phyloP scores from a whole-genome alignment of 352 stramenopile species.

The Hyphochytrium catenoides region DNA sequence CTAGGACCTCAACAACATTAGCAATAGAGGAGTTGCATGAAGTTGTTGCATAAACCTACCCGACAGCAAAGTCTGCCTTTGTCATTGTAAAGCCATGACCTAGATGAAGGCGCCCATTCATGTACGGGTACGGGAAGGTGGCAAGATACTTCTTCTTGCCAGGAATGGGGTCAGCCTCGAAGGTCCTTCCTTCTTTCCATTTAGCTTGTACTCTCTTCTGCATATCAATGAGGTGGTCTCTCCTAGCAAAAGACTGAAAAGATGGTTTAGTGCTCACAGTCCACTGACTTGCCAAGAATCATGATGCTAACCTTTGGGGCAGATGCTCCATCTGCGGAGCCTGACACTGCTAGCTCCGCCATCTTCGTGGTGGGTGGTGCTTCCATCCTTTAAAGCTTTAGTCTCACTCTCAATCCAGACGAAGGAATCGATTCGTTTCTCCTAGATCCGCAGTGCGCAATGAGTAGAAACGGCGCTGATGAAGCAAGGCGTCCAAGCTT shows the following conservation, averaged over 20 bases:
- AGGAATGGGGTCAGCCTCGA: constrained; percentile 56
- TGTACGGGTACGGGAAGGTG: constrained; percentile 99
- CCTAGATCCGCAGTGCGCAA: too few species aligned
- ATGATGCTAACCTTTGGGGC: too few species aligned
- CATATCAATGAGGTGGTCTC: constrained; percentile 69
- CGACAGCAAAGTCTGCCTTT: constrained; percentile 84
- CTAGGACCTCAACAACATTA: constrained; percentile 26
- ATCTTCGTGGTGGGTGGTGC: too few species aligned
- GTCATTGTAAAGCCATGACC: constrained; percentile 92
- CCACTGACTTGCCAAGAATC: too few species aligned
- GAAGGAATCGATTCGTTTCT: too few species aligned
- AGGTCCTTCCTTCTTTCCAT: constrained; percentile 62
- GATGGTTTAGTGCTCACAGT: too few species aligned
- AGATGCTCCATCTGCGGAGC: too few species aligned
- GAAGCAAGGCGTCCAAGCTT: too few species aligned
- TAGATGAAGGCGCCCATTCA: constrained; percentile 98
- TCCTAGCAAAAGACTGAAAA: constrained; percentile 55
- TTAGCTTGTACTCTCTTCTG: constrained; percentile 69
- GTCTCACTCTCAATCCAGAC: too few species aligned
- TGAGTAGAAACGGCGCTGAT: too few species aligned
- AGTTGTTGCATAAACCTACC: constrained; percentile 12
- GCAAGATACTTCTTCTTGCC: constrained; percentile 89
- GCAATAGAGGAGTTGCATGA: constrained; percentile 5
- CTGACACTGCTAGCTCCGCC: too few species aligned
- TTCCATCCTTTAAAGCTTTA: too few species aligned